A percentile compares a stretch with the other conserved stretches of the same genome.
Evolutionary conservation across 148 eudicot species (phyloP).

Genomic region (Nepenthes mirabilis): DNA sequence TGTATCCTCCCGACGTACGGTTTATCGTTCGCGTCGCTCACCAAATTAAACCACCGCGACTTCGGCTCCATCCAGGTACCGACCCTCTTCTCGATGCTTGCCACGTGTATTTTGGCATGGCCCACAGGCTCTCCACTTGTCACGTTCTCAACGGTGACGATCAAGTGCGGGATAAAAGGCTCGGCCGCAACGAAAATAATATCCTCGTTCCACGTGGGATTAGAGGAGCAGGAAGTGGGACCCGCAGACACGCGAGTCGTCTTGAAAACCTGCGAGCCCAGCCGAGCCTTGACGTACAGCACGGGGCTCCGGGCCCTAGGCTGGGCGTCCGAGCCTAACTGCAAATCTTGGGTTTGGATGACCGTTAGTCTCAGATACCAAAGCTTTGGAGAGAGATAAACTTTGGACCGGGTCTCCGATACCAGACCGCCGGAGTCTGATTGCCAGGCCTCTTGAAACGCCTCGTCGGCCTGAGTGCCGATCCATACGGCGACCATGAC

Average conservation of each 20-base stretch:
- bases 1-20: constrained; percentile 78
- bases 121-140: constrained; percentile 44
- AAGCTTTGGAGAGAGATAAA: constrained; percentile 76
- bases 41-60: constrained; percentile 73
- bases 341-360: constrained; percentile 88
- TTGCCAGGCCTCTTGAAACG: constrained; percentile 86
- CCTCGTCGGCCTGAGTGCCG: constrained; percentile 87
- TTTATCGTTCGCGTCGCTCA: constrained; percentile 37
- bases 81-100: constrained; percentile 40
- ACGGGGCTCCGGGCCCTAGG: constrained; percentile 34
- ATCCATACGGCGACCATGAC: constrained; percentile 92
- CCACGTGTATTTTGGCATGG: constrained; percentile 45
- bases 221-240: constrained; percentile 22
- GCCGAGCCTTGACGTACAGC: constrained; percentile 60
- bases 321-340: constrained; percentile 44
- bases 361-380: constrained; percentile 88
- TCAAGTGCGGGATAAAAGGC: constrained; percentile 78
- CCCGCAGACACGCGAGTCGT: constrained; percentile 39
- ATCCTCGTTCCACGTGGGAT: constrained; percentile 90
- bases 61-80: constrained; percentile 50
- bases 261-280: constrained; percentile 63
- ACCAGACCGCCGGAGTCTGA: constrained; percentile 83
- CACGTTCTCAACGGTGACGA: constrained; percentile 55
- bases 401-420: constrained; percentile 85
- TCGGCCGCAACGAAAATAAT: constrained; percentile 71